A percentile compares a stretch with the other conserved stretches of the same genome.
phyloP scores from a whole-genome alignment of 495 filamentous ascomycete genomes.

The Aspergillus haitiensis region DNA sequence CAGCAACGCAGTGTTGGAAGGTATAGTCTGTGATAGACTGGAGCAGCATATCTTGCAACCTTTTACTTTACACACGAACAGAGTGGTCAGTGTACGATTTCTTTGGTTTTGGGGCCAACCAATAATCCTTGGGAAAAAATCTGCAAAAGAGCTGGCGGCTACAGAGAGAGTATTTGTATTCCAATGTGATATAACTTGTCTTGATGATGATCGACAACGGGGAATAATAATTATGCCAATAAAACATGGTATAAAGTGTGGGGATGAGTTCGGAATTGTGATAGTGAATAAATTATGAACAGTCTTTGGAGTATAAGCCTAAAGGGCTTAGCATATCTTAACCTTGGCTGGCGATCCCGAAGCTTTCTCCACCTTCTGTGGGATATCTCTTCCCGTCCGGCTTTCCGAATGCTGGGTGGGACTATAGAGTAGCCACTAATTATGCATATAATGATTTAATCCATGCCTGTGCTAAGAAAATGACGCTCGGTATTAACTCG shows the following conservation, averaged over 20 bases:
- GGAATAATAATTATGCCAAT: neutral
- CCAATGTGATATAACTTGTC: neutral
- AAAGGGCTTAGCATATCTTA: neutral
- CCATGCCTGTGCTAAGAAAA: too few species aligned
- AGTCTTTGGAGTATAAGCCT: neutral
- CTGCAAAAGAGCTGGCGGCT: neutral
- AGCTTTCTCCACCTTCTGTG: neutral
- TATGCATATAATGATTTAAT: too few species aligned
- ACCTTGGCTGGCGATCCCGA: neutral
- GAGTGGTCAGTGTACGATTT: neutral
- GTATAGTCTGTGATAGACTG: neutral
- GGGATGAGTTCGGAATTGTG: neutral
- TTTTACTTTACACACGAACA: neutral
- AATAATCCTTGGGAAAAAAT: neutral
- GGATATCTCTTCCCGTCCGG: neutral
- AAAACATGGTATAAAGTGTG: neutral
- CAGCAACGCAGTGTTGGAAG: neutral
- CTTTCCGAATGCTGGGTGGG: neutral
- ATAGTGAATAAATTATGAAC: constrained; percentile 1
- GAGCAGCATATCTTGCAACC: neutral
- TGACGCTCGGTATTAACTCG: too few species aligned
- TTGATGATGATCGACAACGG: neutral
- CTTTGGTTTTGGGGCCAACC: neutral
- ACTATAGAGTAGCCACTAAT: neutral
- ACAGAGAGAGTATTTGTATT: neutral